These are phyloP conservation scores for Beauveria sp. DNA, from an alignment of 2,329 filamentous ascomycete species.

Conservation along the genomic window DNA sequence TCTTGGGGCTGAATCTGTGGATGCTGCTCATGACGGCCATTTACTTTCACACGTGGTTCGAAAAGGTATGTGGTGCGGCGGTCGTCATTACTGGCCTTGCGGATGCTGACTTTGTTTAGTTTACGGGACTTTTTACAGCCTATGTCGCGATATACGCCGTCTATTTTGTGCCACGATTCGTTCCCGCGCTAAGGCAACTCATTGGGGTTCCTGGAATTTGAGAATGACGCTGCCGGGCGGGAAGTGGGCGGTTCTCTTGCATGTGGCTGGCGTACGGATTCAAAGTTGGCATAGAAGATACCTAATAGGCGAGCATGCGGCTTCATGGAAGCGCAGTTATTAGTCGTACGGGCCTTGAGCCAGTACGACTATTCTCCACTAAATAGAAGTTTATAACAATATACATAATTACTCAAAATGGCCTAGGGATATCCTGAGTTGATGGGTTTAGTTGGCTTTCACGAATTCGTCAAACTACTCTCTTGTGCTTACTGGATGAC, in stretches of 20 bases:
- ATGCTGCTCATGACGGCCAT: constrained; percentile 98
- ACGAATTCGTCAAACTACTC: neutral
- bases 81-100: no score
- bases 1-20: constrained; percentile 73
- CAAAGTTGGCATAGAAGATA: neutral
- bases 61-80: constrained; percentile 60
- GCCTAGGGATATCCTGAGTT: no score
- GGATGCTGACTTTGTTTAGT: constrained; percentile 27
- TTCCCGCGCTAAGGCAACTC: constrained; percentile 37
- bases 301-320: neutral
- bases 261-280: neutral
- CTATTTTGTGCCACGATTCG: constrained; percentile 44
- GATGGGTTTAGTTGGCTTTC: no score
- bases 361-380: neutral
- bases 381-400: neutral
- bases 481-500: no score
- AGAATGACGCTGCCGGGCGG: neutral
- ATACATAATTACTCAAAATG: neutral
- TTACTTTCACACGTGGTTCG: constrained; percentile 98
- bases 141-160: constrained; percentile 38
- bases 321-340: neutral
- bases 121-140: constrained; percentile 47
- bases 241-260: neutral
- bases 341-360: neutral
- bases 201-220: constrained; percentile 46